Percentiles rank a stretch among this genome's conserved stretches.
Evolutionary conservation across 441 rosid genomes (phyloP).

Genomic region (Mallotus repandus): DNA sequence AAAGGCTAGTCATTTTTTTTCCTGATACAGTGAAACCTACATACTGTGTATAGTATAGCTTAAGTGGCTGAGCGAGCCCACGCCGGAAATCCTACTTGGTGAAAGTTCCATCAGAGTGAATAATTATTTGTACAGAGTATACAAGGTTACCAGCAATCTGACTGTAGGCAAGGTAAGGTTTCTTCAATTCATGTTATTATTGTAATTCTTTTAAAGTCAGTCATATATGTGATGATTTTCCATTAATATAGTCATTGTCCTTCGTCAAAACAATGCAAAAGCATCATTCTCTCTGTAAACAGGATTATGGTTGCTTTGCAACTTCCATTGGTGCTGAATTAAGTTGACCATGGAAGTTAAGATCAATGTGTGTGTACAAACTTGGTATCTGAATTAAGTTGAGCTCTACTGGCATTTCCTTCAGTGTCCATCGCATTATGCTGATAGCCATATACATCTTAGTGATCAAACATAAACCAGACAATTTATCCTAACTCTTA

Average conservation of each 20-base stretch:
- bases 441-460: no score
- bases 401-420: no score
- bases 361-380: no score
- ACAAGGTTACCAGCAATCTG: slow-evolving; percentile 20
- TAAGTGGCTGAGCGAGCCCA: slow-evolving; percentile 20
- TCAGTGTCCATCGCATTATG: no score
- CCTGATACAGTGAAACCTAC: slow-evolving; percentile 17
- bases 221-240: background rate
- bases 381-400: no score
- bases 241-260: background rate
- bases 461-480: no score
- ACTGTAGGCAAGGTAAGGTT: slow-evolving; percentile 21
- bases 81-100: slow-evolving; percentile 11
- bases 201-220: slow-evolving; percentile 6
- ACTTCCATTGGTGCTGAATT: background rate
- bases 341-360: no score
- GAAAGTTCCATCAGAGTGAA: slow-evolving; percentile 25
- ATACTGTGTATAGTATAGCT: slow-evolving; percentile 45
- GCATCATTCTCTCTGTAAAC: no score
- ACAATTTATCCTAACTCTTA: no score
- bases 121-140: slow-evolving; percentile 42
- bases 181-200: slow-evolving; percentile 23
- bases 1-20: slow-evolving; percentile 31
- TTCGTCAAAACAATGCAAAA: no score
- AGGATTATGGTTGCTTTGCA: background rate